A percentile compares a stretch with the other conserved stretches of the same genome.
These are phyloP conservation scores for Penicillium lividum DNA, from an alignment of 495 filamentous ascomycete genomes.

Conservation along the genomic window DNA sequence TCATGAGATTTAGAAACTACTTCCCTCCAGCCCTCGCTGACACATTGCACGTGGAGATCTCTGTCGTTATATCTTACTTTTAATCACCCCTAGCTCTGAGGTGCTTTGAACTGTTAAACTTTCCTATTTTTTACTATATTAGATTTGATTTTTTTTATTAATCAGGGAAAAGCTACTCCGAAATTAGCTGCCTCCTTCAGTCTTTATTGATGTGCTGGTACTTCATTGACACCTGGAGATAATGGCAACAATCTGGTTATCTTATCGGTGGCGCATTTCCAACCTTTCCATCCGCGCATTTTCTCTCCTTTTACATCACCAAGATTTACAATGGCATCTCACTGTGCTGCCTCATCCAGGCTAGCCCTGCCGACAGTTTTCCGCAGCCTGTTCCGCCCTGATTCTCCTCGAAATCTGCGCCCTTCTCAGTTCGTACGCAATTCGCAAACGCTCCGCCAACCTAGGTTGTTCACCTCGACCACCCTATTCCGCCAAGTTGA, in stretches of 20 bases:
- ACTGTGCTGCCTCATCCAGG: conserved; percentile 27
- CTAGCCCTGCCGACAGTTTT: conserved; percentile 28
- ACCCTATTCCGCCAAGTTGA: not conserved
- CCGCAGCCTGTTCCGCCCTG: conserved; percentile 26
- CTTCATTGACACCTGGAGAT: not conserved
- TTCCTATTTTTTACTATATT: too few species aligned
- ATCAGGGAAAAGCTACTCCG: too few species aligned
- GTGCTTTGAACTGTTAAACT: too few species aligned
- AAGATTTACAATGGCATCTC: conserved; percentile 4
- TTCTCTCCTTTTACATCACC: not conserved
- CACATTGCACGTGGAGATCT: too few species aligned
- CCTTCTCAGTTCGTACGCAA: not conserved
- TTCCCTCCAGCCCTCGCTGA: too few species aligned
- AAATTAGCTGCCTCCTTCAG: too few species aligned
- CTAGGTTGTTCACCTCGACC: conserved; percentile 20
- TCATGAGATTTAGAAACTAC: too few species aligned
- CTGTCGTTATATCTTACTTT: too few species aligned
- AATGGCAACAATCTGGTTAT: not conserved
- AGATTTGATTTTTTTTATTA: too few species aligned
- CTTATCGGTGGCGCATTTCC: conserved; percentile 3
- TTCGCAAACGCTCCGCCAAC: conserved; percentile 4
- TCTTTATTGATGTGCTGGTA: not conserved
- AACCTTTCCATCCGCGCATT: not conserved
- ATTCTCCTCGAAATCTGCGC: conserved; percentile 19
- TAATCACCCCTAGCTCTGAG: too few species aligned